A percentile compares a stretch with the other conserved stretches of the same genome.
phyloP scores from a whole-genome alignment of 192 early-diverging fungal genomes.

The Rhizophagus clarus region DNA sequence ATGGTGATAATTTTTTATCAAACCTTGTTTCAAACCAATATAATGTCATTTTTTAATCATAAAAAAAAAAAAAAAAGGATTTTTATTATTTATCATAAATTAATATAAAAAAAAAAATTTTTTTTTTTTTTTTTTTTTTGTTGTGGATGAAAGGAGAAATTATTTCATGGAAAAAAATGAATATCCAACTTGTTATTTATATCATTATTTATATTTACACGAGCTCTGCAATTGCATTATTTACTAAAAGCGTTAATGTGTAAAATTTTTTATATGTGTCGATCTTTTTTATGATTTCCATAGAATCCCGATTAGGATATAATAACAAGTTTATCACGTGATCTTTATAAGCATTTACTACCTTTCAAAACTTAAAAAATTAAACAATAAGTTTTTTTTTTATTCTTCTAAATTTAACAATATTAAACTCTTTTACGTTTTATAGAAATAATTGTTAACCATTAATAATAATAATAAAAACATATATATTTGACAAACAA shows the following conservation, averaged over 20 bases:
- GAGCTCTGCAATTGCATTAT: background rate
- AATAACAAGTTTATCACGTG: background rate
- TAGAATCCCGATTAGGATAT: background rate
- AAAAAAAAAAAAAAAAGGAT: background rate
- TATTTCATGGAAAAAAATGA: background rate
- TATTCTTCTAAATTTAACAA: too few species aligned
- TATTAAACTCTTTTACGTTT: too few species aligned
- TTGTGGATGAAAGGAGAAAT: background rate
- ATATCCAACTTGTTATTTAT: background rate
- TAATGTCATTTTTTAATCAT: background rate
- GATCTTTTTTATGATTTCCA: background rate
- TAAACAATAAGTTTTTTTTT: too few species aligned
- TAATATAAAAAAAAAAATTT: background rate
- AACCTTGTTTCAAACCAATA: background rate
- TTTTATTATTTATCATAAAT: background rate
- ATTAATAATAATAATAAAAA: too few species aligned
- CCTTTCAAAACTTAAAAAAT: background rate
- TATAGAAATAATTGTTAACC: too few species aligned
- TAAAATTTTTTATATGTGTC: background rate
- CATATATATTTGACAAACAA: too few species aligned
- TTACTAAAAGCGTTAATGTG: slow-evolving; percentile 1
- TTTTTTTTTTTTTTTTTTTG: background rate
- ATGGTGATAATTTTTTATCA: background rate
- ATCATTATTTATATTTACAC: background rate
- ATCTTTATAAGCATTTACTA: background rate